These are phyloP conservation scores for Pseudofabraea citricarpa DNA, from an alignment of 2,329 filamentous ascomycete species.

Conservation along the genomic window DNA sequence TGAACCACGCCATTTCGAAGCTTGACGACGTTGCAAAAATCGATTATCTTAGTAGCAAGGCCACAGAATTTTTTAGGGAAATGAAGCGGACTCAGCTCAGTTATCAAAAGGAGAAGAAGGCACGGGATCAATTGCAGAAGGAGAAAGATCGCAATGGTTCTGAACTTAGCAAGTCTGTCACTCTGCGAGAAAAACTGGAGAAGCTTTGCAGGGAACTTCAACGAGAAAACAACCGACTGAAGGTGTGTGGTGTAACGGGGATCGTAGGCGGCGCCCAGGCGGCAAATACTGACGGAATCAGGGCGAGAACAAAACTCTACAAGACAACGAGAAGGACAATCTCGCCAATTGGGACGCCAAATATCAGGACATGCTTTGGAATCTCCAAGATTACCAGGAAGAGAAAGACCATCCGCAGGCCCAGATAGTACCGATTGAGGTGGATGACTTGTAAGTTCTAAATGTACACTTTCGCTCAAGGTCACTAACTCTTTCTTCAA, in stretches of 20 bases:
- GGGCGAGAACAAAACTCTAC: constrained; percentile 90
- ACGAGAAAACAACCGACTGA: constrained; percentile 96
- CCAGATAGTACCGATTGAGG: constrained; percentile 76
- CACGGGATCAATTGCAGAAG: constrained; percentile 89
- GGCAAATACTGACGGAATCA: constrained; percentile 32
- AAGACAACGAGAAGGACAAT: constrained; percentile 79
- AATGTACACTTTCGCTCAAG: constrained; percentile 4
- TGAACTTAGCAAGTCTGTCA: constrained; percentile 84
- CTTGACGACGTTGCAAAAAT: constrained; percentile 91
- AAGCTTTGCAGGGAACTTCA: constrained; percentile 93
- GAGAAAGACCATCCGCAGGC: constrained; percentile 79
- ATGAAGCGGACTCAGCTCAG: constrained; percentile 96
- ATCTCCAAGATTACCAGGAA: constrained; percentile 84
- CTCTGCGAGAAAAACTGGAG: constrained; percentile 92
- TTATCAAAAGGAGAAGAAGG: constrained; percentile 92
- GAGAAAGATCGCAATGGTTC: constrained; percentile 84
- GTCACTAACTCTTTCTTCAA: constrained; percentile 32
- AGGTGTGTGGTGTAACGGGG: constrained; percentile 49
- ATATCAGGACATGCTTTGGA: constrained; percentile 72
- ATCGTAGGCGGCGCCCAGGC: constrained; percentile 10
- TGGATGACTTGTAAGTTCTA: constrained; percentile 74
- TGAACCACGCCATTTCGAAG: constrained; percentile 83
- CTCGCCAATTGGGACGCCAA: constrained; percentile 81
- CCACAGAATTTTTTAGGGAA: constrained; percentile 83
- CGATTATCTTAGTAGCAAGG: constrained; percentile 84